Evolutionary conservation across 768 basidiomycete species (phyloP), one percentile per base, ranked within the genome.

Genomic region (Neoboletus brunneissimus): DNA sequence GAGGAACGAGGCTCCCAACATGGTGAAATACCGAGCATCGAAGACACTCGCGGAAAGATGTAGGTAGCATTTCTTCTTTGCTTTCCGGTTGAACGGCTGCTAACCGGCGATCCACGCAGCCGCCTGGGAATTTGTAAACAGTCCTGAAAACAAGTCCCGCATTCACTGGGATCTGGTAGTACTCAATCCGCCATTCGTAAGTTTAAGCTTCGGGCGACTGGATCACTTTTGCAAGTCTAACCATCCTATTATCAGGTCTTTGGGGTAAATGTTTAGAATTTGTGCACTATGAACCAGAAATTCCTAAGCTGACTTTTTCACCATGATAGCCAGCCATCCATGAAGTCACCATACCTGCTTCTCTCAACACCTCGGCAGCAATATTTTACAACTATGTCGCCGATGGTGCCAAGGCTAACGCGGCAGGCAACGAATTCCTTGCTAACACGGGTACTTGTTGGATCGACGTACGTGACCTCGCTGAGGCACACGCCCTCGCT

Each of bases 21-120:
- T 56, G 34, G 37, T 25, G 23, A 82, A 79, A 60, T 90, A 91
- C 66, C 63, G 75, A 22, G 82, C 85, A 3, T 82, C 81, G 18
- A 90, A 91, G 74, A 78, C 76, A 2, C 73, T 88, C 2, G 85
- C 87, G 0, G 89, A 91, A 70, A 76, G 73, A 70, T 77, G 83
- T 80, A 8, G 57, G 57, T 4, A 4, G 5, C 29, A 0, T 56
- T 37, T 23, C 27, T 38, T 27, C 7, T 22, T 12, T 32, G n/a
- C 0, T 37, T 38, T 41, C 16, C 0, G 15, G 7, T n/a, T 5
- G 40, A 29, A 25, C 5, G 15, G 13, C 20, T 43, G 2, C 45
- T 42, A n/a, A 60, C 42, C 2, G 2, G 18, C 7, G 7, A 34
- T 42, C 13, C 2, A 34, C 22, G 9, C 47, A 76, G 79, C 79